phyloP scores from a whole-genome alignment of 306 rosid species.

The Casuarina equisetifolia region DNA sequence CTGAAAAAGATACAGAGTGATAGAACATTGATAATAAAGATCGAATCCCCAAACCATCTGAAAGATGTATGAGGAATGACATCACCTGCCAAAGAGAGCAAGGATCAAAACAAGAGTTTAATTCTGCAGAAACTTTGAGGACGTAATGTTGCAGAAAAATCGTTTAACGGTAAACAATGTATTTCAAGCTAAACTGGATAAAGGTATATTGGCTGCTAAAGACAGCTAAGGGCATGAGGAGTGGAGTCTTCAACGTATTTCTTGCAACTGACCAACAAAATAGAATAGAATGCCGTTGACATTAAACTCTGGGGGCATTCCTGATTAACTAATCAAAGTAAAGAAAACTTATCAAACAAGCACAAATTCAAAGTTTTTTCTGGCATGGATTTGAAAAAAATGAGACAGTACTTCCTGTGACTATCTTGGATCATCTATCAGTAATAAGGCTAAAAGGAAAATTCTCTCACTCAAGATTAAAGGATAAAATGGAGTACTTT shows the following conservation, averaged over 20 bases:
- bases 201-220: background rate
- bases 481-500: too few species aligned
- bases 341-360: background rate
- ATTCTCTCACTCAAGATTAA: background rate
- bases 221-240: background rate
- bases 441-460: background rate
- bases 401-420: background rate
- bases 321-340: background rate
- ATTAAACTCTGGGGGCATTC: background rate
- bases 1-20: slow-evolving; percentile 27
- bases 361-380: background rate
- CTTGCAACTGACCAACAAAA: background rate
- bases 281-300: background rate
- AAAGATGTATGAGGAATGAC: slow-evolving; percentile 21
- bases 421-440: background rate
- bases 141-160: background rate
- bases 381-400: background rate
- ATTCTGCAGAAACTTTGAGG: background rate
- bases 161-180: too few species aligned
- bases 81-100: slow-evolving; percentile 22
- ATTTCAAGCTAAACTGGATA: background rate
- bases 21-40: slow-evolving; percentile 6
- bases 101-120: background rate
- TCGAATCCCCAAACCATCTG: background rate
- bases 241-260: background rate